These are phyloP conservation scores for Amaranthus tricolor DNA, from an alignment of 179 eudicot genomes.

Conservation along the genomic window DNA sequence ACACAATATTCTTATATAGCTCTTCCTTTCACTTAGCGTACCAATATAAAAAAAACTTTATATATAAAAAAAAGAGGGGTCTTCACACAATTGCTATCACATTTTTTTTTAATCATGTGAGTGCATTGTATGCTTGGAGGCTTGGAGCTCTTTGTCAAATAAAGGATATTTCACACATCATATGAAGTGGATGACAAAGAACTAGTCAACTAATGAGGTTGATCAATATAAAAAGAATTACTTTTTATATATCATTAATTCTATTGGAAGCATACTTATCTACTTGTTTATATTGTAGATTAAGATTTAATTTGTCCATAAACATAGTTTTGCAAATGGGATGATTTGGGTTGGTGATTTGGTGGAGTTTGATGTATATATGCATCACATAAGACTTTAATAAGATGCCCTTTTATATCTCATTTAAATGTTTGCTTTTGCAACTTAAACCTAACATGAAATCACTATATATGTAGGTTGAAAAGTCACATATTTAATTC, in stretches of 20 bases:
- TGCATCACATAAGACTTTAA: constrained; percentile 5
- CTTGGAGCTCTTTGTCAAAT: too few relatives aligned
- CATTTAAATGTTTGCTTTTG: neutral
- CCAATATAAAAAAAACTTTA: too few relatives aligned
- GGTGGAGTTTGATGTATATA: constrained; percentile 9
- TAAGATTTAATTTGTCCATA: neutral
- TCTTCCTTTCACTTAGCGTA: too few relatives aligned
- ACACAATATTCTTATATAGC: too few relatives aligned
- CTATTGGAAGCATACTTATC: neutral
- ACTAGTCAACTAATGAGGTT: neutral
- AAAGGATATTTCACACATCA: neutral
- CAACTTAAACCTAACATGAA: constrained; percentile 13
- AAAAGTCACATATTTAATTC: neutral
- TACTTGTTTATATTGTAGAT: neutral
- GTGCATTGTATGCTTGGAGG: too few relatives aligned
- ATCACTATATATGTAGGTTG: neutral
- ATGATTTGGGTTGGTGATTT: constrained; percentile 11
- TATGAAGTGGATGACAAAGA: neutral
- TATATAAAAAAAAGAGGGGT: too few relatives aligned
- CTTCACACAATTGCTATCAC: too few relatives aligned
- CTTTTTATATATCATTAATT: neutral
- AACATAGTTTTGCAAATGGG: neutral
- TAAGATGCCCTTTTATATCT: constrained; percentile 5
- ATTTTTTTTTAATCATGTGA: too few relatives aligned
- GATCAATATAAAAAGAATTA: neutral